phyloP scores from a whole-genome alignment of 108 stramenopile species.

The Nitzschia sp. region DNA sequence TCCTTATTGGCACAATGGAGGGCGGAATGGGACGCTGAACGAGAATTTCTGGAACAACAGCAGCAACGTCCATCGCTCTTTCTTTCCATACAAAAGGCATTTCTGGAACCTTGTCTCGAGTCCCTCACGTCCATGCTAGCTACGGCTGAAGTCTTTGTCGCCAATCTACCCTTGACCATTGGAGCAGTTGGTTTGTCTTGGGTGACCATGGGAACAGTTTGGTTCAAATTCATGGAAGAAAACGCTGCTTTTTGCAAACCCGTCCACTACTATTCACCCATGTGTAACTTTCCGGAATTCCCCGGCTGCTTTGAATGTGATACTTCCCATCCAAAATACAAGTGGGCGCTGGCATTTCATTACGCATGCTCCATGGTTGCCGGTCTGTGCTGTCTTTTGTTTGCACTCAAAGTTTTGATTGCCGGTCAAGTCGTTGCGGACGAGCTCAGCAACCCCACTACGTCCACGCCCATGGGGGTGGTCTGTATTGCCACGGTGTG shows the following conservation, averaged over 20 bases:
- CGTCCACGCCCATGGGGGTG: constrained; percentile 58
- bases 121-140: not conserved
- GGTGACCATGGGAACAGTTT: constrained; percentile 53
- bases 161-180: constrained; percentile 55
- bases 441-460: constrained; percentile 62
- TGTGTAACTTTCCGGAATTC: constrained; percentile 37
- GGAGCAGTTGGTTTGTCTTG: constrained; percentile 55
- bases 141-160: constrained; percentile 37
- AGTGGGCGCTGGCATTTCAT: constrained; percentile 34
- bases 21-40: constrained; percentile 14
- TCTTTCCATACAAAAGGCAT: not conserved
- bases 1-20: constrained; percentile 13
- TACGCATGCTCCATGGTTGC: constrained; percentile 45
- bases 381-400: constrained; percentile 37
- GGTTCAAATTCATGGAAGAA: constrained; percentile 64
- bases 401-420: constrained; percentile 44
- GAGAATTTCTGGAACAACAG: not conserved
- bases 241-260: constrained; percentile 30
- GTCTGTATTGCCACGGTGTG: constrained; percentile 63
- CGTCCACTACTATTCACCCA: constrained; percentile 10
- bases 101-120: not conserved
- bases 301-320: constrained; percentile 65
- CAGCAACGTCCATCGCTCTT: not conserved
- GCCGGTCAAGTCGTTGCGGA: constrained; percentile 54
- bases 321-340: constrained; percentile 8